Evolutionary conservation across 768 basidiomycete species (phyloP).

Genomic region (Coprinopsis cinerea): DNA sequence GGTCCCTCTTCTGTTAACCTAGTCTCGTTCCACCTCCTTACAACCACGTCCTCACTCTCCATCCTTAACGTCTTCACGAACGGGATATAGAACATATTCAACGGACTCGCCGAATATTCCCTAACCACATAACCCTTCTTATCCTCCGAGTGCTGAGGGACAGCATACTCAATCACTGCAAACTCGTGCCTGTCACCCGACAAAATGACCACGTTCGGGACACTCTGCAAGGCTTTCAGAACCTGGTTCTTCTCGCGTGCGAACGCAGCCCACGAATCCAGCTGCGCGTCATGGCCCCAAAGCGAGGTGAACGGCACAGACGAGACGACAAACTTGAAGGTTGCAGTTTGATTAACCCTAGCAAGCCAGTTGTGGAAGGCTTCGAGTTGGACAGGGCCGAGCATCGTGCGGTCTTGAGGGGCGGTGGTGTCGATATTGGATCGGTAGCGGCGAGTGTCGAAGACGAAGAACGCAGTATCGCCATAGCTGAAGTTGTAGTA

Average conservation of each 20-base stretch:
- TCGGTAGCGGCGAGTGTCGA: constrained; percentile 64
- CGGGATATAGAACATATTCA: constrained; percentile 67
- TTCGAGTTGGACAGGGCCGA: constrained; percentile 59
- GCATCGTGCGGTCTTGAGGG: constrained; percentile 51
- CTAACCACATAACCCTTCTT: constrained; percentile 34
- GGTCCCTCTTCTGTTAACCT: constrained; percentile 21
- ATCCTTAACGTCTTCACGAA: constrained; percentile 46
- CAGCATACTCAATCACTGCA: constrained; percentile 58
- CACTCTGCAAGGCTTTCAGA: constrained; percentile 50
- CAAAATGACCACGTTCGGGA: constrained; percentile 66
- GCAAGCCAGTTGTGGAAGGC: constrained; percentile 60
- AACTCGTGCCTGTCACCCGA: constrained; percentile 80
- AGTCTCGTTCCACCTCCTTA: constrained; percentile 24
- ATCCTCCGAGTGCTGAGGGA: no score
- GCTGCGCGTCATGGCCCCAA: constrained; percentile 56
- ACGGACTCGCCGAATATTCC: constrained; percentile 66
- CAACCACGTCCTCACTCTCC: constrained; percentile 38
- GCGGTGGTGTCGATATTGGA: constrained; percentile 33
- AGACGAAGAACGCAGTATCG: constrained; percentile 72
- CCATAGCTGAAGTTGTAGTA: constrained; percentile 62
- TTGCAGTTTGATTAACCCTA: constrained; percentile 60
- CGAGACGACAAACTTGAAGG: constrained; percentile 73
- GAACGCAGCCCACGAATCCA: constrained; percentile 70
- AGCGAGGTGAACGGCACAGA: constrained; percentile 73
- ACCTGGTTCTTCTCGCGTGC: constrained; percentile 52